phyloP scores from a whole-genome alignment of 1,139 yeast genomes.

The Kluyveromyces sp. region DNA sequence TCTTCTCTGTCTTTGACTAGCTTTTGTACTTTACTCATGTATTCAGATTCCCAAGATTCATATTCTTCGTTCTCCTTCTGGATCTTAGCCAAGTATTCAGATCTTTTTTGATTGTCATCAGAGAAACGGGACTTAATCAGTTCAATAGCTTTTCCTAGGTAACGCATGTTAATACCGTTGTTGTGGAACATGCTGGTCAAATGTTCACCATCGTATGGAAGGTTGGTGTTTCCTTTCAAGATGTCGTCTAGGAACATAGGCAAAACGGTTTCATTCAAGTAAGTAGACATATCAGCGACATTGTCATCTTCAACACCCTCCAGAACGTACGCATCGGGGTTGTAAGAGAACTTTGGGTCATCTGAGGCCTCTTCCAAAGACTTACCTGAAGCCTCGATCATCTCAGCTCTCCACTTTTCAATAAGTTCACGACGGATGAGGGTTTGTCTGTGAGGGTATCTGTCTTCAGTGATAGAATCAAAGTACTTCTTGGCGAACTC shows the following conservation, averaged over 20 bases:
- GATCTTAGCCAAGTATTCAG: slow-evolving; percentile 25
- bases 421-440: slow-evolving; percentile 82
- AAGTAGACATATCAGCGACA: slow-evolving; percentile 63
- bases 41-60: slow-evolving; percentile 31
- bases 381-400: slow-evolving; percentile 44
- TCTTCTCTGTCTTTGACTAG: slow-evolving; percentile 38
- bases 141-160: slow-evolving; percentile 53
- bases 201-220: slow-evolving; percentile 78
- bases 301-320: slow-evolving; percentile 49
- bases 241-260: slow-evolving; percentile 54
- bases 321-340: slow-evolving; percentile 70
- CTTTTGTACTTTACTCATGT: slow-evolving; percentile 33
- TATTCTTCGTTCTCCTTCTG: slow-evolving; percentile 32
- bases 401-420: slow-evolving; percentile 80
- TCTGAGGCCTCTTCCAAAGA: slow-evolving; percentile 47
- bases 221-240: slow-evolving; percentile 41
- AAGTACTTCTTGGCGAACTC: slow-evolving; percentile 57
- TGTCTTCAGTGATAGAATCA: slow-evolving; percentile 35
- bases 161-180: slow-evolving; percentile 83
- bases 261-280: slow-evolving; percentile 51
- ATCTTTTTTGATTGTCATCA: slow-evolving; percentile 24
- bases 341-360: slow-evolving; percentile 50
- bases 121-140: slow-evolving; percentile 26
- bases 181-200: slow-evolving; percentile 64
- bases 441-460: slow-evolving; percentile 78